Evolutionary conservation across 192 early-diverging fungal genomes (phyloP), one percentile per base, ranked within the genome.

Genomic region (Coemansia sp.): DNA sequence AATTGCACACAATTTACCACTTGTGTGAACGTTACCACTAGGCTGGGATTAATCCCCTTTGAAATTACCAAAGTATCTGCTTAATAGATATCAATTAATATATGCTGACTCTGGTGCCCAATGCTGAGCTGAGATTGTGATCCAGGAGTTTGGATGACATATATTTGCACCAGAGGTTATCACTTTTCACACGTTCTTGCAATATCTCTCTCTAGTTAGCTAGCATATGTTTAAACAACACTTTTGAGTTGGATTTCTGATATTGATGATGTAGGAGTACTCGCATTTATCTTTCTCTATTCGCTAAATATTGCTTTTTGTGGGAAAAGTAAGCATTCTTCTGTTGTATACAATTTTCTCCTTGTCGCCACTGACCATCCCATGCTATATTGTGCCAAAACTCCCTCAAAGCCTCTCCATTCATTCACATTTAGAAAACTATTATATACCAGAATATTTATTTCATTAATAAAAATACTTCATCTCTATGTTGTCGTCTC

Each of bases 231-330:
- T 54, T 54, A 22, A 26, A 9, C 51, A 54, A 21, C 21, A 32
- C 32, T 32, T 54, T 7, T 15, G 10, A 10, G 22, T 12, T 8
- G 26, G 18, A 26, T 54, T 54, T 7, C 47, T 49, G 47, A 49
- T 49, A 49, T 49, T 18, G 51, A 54, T 54, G 51, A 54, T 54
- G 51, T 54, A 54, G 5, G 51, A 54, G 6, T 6, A 54, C 15
- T 12, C 11, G 22, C 51, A 54, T 54, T 54, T 54, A 54, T 54
- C 51, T 8, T 54, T 54, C 51, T 26, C 19, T 54, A 9, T 54
- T 54, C 51, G 22, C 51, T 21, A 22, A 26, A 54, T 54, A 9
- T 10, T 54, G 21, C 22, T 4, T 54, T 26, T 11, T 54, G 16
- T 8, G n/a, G 47, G n/a, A 8, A 49, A 18, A 16, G 18, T 4